phyloP scores from a whole-genome alignment of 345 rosid species.

The Clausena lansium region DNA sequence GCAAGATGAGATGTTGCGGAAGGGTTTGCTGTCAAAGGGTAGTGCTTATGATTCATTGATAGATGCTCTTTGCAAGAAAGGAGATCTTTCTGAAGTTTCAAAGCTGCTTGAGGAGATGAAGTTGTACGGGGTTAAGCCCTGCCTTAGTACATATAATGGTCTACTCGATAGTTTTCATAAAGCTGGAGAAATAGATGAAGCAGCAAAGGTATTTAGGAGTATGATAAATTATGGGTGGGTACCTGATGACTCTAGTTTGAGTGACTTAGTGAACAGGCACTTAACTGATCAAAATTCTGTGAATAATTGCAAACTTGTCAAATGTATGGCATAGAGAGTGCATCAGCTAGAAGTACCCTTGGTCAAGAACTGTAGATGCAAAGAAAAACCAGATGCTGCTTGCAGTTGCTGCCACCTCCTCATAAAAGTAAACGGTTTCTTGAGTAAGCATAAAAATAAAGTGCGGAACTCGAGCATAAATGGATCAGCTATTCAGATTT shows the following conservation, averaged over 20 bases:
- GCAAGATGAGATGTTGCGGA: background rate
- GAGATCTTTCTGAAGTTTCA: conserved; percentile 5
- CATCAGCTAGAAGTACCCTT: background rate
- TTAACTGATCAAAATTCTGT: background rate
- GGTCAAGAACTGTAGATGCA: background rate
- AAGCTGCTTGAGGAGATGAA: conserved; percentile 12
- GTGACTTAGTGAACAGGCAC: background rate
- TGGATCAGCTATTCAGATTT: background rate
- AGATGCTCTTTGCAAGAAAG: conserved; percentile 11
- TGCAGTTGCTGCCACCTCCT: background rate
- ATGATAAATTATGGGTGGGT: conserved; percentile 9
- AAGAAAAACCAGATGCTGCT: background rate
- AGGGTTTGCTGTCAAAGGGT: conserved; percentile 10
- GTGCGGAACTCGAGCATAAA: background rate
- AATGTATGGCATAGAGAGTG: background rate
- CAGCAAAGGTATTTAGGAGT: background rate
- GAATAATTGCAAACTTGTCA: background rate
- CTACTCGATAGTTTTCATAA: background rate
- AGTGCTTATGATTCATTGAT: conserved; percentile 3
- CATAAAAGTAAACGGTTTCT: background rate
- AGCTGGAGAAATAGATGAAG: conserved; percentile 10
- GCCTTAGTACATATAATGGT: background rate
- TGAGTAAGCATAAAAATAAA: background rate
- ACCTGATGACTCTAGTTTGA: background rate
- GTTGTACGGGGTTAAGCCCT: background rate